Percentiles rank a stretch among this genome's conserved stretches.
phyloP scores from a whole-genome alignment of 345 rosid species.

The thale cress (Arabidopsis thaliana) region TAIR10.1 NC_003071.7:10200001-10200500 shows the following conservation, averaged over 20 bases:
- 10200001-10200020: conserved; percentile 89
- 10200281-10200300: too few relatives aligned
- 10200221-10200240: background rate
- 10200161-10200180: background rate
- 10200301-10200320: background rate
- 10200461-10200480: too few relatives aligned
- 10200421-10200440: too few relatives aligned
- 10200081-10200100: too few relatives aligned
- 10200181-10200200: background rate
- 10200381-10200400: too few relatives aligned
- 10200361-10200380: too few relatives aligned
- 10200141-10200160: background rate
- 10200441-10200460: too few relatives aligned
- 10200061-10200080: background rate
- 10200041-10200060: background rate
- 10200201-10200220: background rate
- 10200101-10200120: background rate
- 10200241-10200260: background rate
- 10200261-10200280: too few relatives aligned
- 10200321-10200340: background rate
- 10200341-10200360: too few relatives aligned
- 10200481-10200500: background rate
- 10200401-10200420: too few relatives aligned
- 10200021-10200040: background rate
- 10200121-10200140: background rate